Conservation (phyloP, 768 basidiomycete species). For the Tylopilus sp. region DNA sequence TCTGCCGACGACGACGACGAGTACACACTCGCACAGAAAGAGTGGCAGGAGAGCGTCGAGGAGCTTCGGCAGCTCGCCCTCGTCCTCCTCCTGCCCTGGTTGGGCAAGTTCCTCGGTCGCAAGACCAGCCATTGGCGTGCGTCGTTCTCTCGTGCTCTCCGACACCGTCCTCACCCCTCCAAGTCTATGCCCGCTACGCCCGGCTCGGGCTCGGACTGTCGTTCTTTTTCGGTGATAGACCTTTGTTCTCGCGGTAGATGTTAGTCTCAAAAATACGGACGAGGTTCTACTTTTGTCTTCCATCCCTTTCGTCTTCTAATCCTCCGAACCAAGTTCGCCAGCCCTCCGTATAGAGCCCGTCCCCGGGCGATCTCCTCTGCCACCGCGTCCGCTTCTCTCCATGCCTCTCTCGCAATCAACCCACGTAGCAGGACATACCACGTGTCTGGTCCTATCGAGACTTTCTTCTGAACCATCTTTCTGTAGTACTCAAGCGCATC, state of each 20-base stretch:
- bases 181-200: slow-evolving; percentile 72
- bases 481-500: slow-evolving; percentile 57
- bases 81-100: slow-evolving; percentile 76
- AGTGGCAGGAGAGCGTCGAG: slow-evolving; percentile 89
- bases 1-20: slow-evolving; percentile 66
- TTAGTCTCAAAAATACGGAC: slow-evolving; percentile 26
- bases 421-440: slow-evolving; percentile 77
- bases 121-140: slow-evolving; percentile 84
- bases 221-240: slow-evolving; percentile 54
- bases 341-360: slow-evolving; percentile 42
- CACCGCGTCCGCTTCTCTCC: slow-evolving; percentile 57
- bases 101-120: slow-evolving; percentile 87
- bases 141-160: slow-evolving; percentile 26
- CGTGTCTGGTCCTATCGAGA: slow-evolving; percentile 57
- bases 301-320: slow-evolving; percentile 42
- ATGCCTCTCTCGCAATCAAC: slow-evolving; percentile 53
- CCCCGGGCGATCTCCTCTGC: slow-evolving; percentile 57
- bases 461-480: slow-evolving; percentile 51
- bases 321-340: slow-evolving; percentile 48
- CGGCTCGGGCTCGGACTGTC: slow-evolving; percentile 58
- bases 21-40: slow-evolving; percentile 73
- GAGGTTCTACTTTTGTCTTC: slow-evolving; percentile 26
- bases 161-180: slow-evolving; percentile 9
- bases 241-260: slow-evolving; percentile 20
- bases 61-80: slow-evolving; percentile 81